phyloP scores from a whole-genome alignment of 805 yeast genomes.

The Lipomyces starkeyi region DNA sequence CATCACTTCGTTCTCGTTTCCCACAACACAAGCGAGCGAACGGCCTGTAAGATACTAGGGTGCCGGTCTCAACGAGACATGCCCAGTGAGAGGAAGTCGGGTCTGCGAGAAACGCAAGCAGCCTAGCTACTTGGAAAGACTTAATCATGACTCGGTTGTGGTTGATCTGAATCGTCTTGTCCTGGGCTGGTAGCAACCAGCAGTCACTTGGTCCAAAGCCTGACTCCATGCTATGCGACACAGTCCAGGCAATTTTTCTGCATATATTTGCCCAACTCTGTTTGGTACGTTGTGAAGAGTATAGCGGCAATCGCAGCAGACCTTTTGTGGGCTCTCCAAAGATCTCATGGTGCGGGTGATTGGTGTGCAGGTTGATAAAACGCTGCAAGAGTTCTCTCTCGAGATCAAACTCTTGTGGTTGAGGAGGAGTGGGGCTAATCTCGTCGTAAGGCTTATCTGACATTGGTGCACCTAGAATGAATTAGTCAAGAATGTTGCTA shows the following conservation, averaged over 20 bases:
- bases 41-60: background rate
- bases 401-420: background rate
- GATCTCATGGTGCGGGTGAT: background rate
- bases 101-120: background rate
- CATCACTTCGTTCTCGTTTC: background rate
- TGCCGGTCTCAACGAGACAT: background rate
- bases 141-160: background rate
- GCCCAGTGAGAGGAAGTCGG: background rate
- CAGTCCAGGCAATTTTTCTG: background rate
- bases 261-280: background rate
- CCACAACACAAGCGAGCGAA: background rate
- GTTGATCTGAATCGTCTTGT: background rate
- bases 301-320: background rate
- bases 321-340: background rate
- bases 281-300: background rate
- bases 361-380: background rate
- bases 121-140: background rate
- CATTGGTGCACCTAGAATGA: constrained; percentile 1
- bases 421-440: background rate
- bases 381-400: background rate
- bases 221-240: background rate
- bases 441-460: background rate
- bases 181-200: background rate
- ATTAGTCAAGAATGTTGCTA: background rate
- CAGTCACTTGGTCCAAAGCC: background rate